These are phyloP conservation scores for Colletotrichum sansevieriae DNA, from an alignment of 2,329 filamentous ascomycete species.

Conservation along the genomic window DNA sequence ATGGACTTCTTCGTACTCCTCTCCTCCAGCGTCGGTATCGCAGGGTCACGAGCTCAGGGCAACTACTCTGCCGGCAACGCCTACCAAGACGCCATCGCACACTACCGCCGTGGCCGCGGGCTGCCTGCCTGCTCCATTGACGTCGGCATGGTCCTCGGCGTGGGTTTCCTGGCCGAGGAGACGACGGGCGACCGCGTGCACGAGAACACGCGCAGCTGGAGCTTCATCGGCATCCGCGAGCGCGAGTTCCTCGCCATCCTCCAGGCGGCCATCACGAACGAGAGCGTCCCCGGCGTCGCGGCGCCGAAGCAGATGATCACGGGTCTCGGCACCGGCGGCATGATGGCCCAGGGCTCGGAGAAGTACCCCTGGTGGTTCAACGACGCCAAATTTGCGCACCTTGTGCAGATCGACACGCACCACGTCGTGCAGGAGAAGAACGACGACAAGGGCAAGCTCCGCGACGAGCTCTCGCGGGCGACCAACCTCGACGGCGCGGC, in stretches of 20 bases:
- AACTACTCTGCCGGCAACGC: constrained; percentile 2
- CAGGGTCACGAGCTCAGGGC: neutral
- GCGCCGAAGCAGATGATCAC: neutral
- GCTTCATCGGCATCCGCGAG: constrained; percentile 6
- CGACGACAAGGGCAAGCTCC: neutral
- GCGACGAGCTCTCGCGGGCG: neutral
- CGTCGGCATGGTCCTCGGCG: constrained; percentile 10
- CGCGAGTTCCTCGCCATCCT: constrained; percentile 2
- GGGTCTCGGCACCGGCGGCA: neutral
- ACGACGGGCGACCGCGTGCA: neutral
- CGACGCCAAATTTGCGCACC: constrained; percentile 4
- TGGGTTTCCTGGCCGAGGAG: neutral
- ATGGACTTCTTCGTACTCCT: constrained; percentile 55
- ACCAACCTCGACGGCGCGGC: neutral
- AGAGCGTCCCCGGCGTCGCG: neutral
- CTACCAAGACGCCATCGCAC: constrained; percentile 2
- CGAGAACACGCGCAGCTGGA: neutral
- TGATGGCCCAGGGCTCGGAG: neutral
- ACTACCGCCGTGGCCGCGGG: constrained; percentile 1
- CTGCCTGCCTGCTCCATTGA: neutral
- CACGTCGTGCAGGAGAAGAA: neutral
- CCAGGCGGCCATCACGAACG: constrained; percentile 7
- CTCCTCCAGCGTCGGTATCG: constrained; percentile 63
- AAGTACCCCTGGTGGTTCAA: constrained; percentile 3
- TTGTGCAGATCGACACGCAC: constrained; percentile 1